Evolutionary conservation across 257 asterid genomes (phyloP).

Genomic region (Plectranthus barbatus): DNA sequence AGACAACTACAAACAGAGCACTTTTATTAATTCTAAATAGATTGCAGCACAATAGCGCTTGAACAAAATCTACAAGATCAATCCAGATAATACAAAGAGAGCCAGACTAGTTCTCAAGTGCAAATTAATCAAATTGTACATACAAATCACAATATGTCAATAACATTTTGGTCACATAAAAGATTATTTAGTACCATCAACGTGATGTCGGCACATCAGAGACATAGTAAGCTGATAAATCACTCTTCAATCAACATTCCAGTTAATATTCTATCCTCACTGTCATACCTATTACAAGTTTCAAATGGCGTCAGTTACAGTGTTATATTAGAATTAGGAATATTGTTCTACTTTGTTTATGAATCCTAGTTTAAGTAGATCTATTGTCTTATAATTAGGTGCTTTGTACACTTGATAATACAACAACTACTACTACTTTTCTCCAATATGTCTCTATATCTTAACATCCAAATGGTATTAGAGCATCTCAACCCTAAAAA

Average conservation of each 20-base stretch:
- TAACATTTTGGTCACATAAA: background rate
- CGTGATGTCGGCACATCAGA: background rate
- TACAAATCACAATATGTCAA: background rate
- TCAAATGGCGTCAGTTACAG: background rate
- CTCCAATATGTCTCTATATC: no score
- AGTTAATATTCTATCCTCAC: background rate
- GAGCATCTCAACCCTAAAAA: no score
- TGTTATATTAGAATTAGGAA: no score
- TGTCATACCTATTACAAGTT: background rate
- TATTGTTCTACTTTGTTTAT: no score
- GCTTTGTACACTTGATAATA: no score
- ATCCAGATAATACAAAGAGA: background rate
- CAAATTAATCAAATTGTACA: constrained; percentile 6
- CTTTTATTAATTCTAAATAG: constrained; percentile 8
- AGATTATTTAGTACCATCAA: background rate
- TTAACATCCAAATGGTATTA: no score
- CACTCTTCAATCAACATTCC: background rate
- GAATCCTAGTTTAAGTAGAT: no score
- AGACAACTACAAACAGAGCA: background rate
- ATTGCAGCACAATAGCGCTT: constrained; percentile 1
- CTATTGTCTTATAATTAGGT: no score
- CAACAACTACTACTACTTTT: no score
- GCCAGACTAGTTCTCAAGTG: background rate
- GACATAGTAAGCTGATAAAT: background rate
- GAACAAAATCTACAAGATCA: constrained; percentile 5